Base-by-base conservation (phyloP, 2,329 filamentous ascomycete genomes). In the Teratosphaeriaceae sp. region DNA sequence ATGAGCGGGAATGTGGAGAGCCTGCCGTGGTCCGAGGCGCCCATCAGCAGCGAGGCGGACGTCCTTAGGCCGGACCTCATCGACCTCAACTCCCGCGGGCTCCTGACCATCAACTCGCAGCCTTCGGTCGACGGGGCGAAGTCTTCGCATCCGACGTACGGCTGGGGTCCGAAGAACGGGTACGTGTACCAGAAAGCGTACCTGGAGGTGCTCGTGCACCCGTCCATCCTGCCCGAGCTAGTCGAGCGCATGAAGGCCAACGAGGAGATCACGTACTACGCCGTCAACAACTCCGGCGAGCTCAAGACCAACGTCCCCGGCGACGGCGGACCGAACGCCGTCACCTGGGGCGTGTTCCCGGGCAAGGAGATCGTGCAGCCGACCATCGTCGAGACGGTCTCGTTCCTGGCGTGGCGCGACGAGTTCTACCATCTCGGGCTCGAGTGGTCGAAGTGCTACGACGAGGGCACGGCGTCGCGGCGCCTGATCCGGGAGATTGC, bases 321-420 rank as follows among this genome's bases (percentile, higher is more conserved):
- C 18, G 88, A 94, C 54, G 86, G 88, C 5, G 60, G 61, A 5
- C 92, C 92, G 27, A 98, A 98, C 58, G 92, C 92, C n/a, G 86
- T 98, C 38, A 98, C 92, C 1, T 98, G 92, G 92, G 92, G 92
- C 66, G 94, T 98, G 24, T 98, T 97, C 71, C 90, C 92, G 0
- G 92, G 92, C 45, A 94, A 97, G 65, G 92, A 98, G 67, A 96
- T 98, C 61, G 89, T 98, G n/a, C 92, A 98, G 66, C 92, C 92
- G 12, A 98, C 92, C n/a, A 96, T 98, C 57, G 92, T 98, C 40
- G 92, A 98, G 70, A 94, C 87, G 15, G 84, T 98, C 63, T 94
- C 87, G 64, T 98, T 98, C 76, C 73, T 98, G 42, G 92, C 92
- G 2, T 98, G 92, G 92, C 94, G 94, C 68, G 92, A 98, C 55